Evolutionary conservation across 2,329 filamentous ascomycete genomes (phyloP).

Genomic region (Fusarium dimerum): DNA sequence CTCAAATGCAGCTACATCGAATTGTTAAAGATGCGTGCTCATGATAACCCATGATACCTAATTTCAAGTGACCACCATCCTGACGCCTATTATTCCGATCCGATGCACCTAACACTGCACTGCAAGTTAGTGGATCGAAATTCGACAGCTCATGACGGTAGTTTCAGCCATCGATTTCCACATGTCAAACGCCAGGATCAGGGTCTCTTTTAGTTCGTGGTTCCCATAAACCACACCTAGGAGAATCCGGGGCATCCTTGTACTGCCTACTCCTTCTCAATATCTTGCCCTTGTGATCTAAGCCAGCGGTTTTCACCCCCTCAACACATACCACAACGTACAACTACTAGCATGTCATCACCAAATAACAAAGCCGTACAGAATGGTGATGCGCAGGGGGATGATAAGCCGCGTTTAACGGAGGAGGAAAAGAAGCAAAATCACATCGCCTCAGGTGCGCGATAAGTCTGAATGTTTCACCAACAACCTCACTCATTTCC

Average conservation of each 20-base stretch:
- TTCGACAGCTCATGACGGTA: conserved; percentile 2
- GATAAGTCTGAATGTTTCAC: background rate
- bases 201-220: conserved; percentile 14
- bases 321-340: no score
- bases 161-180: conserved; percentile 11
- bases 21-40: no score
- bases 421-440: conserved; percentile 58
- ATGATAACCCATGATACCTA: no score
- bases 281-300: background rate
- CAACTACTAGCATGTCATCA: conserved; percentile 26
- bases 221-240: conserved; percentile 21
- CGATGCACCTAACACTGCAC: background rate
- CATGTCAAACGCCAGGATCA: conserved; percentile 26
- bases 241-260: conserved; percentile 38
- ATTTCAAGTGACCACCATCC: no score
- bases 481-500: background rate
- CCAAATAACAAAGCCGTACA: conserved; percentile 31
- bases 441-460: conserved; percentile 54
- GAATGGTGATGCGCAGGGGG: conserved; percentile 29
- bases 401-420: conserved; percentile 53
- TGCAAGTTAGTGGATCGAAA: background rate
- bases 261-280: conserved; percentile 8
- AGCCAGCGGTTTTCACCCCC: no score
- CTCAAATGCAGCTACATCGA: no score
- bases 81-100: no score